phyloP scores from a whole-genome alignment of 805 yeast genomes.

The Tetrapisispora iriomotensis region DNA sequence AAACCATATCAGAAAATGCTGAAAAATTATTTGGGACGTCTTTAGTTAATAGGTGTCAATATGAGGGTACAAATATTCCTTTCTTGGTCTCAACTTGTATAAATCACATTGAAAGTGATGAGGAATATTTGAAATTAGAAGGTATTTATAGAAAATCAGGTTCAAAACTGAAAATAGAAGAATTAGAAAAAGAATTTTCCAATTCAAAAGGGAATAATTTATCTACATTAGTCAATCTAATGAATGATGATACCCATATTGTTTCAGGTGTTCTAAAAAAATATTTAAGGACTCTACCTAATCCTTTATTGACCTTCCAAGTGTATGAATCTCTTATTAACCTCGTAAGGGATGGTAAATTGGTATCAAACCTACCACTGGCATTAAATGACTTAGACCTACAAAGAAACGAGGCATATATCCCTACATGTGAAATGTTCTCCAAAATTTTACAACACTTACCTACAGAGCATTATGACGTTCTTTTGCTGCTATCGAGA shows the following conservation, averaged over 20 bases:
- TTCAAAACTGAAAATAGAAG: conserved; percentile 44
- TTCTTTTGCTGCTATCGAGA: conserved; percentile 44
- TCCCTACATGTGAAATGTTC: conserved; percentile 31
- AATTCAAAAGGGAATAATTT: not conserved
- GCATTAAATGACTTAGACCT: too few species aligned
- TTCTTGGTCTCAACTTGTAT: conserved; percentile 61
- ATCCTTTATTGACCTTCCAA: conserved; percentile 70
- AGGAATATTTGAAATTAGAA: conserved; percentile 50
- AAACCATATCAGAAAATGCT: conserved; percentile 7
- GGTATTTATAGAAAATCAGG: conserved; percentile 92
- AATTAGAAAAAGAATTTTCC: conserved; percentile 19
- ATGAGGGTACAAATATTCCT: conserved; percentile 60
- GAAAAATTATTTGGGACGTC: conserved; percentile 30
- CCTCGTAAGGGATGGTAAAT: conserved; percentile 32
- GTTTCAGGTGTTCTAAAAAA: conserved; percentile 80
- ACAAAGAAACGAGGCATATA: too few species aligned
- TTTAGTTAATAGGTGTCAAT: conserved; percentile 50
- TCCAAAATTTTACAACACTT: conserved; percentile 31
- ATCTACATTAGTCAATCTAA: conserved; percentile 16
- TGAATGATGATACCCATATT: conserved; percentile 69
- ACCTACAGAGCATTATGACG: conserved; percentile 58
- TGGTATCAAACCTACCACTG: conserved; percentile 16
- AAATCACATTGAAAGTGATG: conserved; percentile 66
- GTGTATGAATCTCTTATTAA: conserved; percentile 59
- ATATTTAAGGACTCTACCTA: conserved; percentile 74